These are phyloP conservation scores for Vitellaria paradoxa DNA, from an alignment of 179 eudicot genomes.

Conservation along the genomic window DNA sequence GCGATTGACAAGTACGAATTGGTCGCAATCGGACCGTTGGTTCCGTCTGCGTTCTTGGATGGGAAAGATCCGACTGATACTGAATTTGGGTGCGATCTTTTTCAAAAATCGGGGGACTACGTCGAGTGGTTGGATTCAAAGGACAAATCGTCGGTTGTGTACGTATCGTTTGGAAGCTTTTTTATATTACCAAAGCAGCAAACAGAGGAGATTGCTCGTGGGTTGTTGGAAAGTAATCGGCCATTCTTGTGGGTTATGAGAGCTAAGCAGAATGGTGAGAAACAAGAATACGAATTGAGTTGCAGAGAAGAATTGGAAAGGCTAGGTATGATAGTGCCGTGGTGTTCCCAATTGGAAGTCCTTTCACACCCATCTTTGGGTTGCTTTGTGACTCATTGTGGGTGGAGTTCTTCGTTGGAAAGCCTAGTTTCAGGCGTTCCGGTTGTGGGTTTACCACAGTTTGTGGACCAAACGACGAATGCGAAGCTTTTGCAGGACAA, in stretches of 20 bases:
- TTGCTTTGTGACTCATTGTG: constrained; percentile 46
- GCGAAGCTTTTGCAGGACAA: constrained; percentile 36
- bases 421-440: constrained; percentile 34
- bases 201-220: constrained; percentile 12
- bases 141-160: neutral
- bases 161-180: constrained; percentile 7
- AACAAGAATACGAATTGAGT: constrained; percentile 13
- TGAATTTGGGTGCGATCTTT: neutral
- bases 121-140: constrained; percentile 7
- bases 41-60: constrained; percentile 17
- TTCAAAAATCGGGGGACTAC: neutral
- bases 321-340: constrained; percentile 32
- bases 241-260: constrained; percentile 28
- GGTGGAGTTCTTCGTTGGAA: constrained; percentile 49
- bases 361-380: constrained; percentile 37
- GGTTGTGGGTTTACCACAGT: constrained; percentile 32
- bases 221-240: neutral
- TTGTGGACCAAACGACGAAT: constrained; percentile 35
- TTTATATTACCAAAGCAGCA: neutral
- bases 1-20: constrained; percentile 14
- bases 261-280: neutral
- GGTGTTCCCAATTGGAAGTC: constrained; percentile 46
- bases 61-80: neutral
- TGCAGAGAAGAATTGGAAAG: constrained; percentile 21
- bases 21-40: constrained; percentile 16